These are phyloP conservation scores for Sclerotinia glacialis DNA, from an alignment of 2,329 filamentous ascomycete genomes.

Conservation along the genomic window DNA sequence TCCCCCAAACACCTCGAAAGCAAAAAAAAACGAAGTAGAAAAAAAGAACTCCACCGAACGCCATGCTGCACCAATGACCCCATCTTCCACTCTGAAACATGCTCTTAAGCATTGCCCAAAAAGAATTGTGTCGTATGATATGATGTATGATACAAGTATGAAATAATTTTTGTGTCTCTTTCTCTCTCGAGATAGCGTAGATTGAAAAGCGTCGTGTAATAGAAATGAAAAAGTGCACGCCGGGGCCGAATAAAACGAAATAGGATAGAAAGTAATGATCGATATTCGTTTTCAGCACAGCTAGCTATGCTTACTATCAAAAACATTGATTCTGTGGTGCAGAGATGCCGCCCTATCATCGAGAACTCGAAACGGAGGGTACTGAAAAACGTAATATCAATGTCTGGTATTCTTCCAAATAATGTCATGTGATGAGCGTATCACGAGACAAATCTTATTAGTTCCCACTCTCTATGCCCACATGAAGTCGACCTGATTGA, in stretches of 20 bases:
- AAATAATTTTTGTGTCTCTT: background rate
- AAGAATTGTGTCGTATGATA: conserved; percentile 4
- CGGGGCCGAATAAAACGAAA: background rate
- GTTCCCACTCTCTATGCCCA: background rate
- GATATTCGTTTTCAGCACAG: background rate
- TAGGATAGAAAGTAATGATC: background rate
- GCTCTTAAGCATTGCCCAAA: background rate
- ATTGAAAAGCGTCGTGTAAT: background rate
- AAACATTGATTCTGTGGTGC: background rate
- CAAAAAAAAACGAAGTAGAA: background rate
- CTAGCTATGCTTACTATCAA: background rate
- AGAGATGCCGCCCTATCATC: background rate
- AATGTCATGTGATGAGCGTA: background rate
- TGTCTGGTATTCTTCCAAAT: background rate
- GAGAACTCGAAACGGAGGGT: background rate
- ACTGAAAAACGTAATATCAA: background rate
- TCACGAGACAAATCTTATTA: background rate
- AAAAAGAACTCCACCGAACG: background rate
- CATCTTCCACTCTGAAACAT: background rate
- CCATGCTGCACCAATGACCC: conserved; percentile 8
- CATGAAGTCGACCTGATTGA: background rate
- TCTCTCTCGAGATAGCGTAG: background rate
- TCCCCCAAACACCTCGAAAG: background rate
- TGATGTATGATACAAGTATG: conserved; percentile 10
- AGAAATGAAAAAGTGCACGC: background rate